These are phyloP conservation scores for Pythium apleroticum DNA, from an alignment of 352 stramenopile species.

Conservation along the genomic window DNA sequence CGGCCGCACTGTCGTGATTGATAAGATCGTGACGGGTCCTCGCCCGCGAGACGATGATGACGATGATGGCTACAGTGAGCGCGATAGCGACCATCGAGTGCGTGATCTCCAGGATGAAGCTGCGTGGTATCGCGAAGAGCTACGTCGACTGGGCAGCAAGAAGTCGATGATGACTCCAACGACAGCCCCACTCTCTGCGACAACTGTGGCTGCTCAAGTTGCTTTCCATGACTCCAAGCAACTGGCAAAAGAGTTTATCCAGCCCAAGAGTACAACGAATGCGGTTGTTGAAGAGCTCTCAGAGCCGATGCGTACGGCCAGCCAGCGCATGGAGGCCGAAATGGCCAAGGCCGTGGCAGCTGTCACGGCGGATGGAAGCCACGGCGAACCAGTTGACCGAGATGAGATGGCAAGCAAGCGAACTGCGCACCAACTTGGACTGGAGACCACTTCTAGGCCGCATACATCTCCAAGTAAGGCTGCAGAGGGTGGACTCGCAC, in stretches of 20 bases:
- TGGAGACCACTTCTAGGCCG: not conserved
- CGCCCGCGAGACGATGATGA: slow-evolving; percentile 18
- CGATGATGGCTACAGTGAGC: slow-evolving; percentile 11
- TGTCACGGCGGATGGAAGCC: not conserved
- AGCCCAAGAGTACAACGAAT: slow-evolving; percentile 14
- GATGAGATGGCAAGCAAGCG: not conserved
- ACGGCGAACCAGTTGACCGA: not conserved
- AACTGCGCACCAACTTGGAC: not conserved
- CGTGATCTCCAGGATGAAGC: slow-evolving; percentile 25
- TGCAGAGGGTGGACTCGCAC: not conserved
- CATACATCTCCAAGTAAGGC: not conserved
- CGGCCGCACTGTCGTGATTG: slow-evolving; percentile 52
- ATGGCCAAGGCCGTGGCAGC: slow-evolving; percentile 21
- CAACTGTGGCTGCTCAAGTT: slow-evolving; percentile 12
- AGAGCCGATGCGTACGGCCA: slow-evolving; percentile 22
- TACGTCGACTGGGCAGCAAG: slow-evolving; percentile 5
- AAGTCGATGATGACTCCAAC: slow-evolving; percentile 2
- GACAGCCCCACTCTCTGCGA: slow-evolving; percentile 5
- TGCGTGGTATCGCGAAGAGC: slow-evolving; percentile 18
- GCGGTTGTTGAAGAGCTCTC: slow-evolving; percentile 13
- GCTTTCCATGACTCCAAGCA: slow-evolving; percentile 27
- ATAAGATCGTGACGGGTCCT: slow-evolving; percentile 56
- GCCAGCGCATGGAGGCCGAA: slow-evolving; percentile 24
- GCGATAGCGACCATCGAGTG: slow-evolving; percentile 3
- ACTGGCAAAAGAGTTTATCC: slow-evolving; percentile 28